phyloP scores from a whole-genome alignment of 2,329 filamentous ascomycete species.

The Beauveria asiatica region DNA sequence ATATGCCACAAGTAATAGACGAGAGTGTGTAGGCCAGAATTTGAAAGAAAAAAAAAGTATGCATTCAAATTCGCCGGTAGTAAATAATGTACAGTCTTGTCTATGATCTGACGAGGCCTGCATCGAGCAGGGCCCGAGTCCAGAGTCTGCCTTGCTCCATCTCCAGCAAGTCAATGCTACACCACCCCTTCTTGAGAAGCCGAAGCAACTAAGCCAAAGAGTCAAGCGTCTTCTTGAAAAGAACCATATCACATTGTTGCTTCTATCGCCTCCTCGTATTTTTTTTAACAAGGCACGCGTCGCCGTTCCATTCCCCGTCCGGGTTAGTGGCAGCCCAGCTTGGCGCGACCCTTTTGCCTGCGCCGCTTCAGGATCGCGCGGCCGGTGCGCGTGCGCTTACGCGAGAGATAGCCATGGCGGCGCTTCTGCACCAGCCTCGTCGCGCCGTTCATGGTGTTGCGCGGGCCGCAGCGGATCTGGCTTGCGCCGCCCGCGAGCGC shows the following conservation, averaged over 20 bases:
- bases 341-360: constrained; percentile 42
- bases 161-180: not conserved
- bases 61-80: not conserved
- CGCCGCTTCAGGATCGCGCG: constrained; percentile 44
- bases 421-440: constrained; percentile 51
- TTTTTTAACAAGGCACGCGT: not conserved
- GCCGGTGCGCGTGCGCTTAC: constrained; percentile 42
- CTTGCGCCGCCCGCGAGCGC: constrained; percentile 33
- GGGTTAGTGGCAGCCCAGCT: constrained; percentile 25
- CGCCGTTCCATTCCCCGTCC: not conserved
- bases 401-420: constrained; percentile 47
- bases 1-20: not conserved
- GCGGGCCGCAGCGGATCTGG: constrained; percentile 51
- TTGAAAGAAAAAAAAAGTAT: not conserved
- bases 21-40: not conserved
- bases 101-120: not conserved
- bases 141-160: not conserved
- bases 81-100: constrained; percentile 1
- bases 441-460: constrained; percentile 47
- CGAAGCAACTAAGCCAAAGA: no score
- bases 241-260: not conserved
- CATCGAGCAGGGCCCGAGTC: not conserved
- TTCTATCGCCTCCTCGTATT: not conserved
- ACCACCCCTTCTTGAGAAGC: not conserved
- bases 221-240: no score